Evolutionary conservation across 176 grass and related monocot species (phyloP).

Genomic region (Musa acuminata): DNA sequence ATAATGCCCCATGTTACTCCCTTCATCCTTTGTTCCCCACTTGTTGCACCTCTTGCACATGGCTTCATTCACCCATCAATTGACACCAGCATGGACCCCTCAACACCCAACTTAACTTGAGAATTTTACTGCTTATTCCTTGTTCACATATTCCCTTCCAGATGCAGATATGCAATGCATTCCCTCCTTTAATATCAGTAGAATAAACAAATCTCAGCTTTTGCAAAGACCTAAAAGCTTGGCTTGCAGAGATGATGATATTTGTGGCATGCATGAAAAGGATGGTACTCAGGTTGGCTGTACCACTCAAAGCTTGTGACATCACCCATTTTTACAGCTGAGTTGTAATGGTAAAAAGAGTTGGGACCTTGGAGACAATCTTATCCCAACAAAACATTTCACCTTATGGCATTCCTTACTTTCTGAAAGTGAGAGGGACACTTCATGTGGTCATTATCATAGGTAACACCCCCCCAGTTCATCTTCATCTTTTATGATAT

Average conservation of each 20-base stretch:
- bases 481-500: background rate
- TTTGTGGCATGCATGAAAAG: too few species aligned
- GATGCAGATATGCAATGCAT: background rate
- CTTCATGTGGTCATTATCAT: background rate
- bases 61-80: constrained; percentile 22
- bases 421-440: background rate
- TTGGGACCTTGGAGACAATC: background rate
- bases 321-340: background rate
- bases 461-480: background rate
- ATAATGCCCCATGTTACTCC: constrained; percentile 14
- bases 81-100: constrained; percentile 18
- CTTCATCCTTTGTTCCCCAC: constrained; percentile 70
- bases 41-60: constrained; percentile 65
- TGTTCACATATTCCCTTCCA: background rate
- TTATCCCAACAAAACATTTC: background rate
- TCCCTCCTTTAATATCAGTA: background rate
- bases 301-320: background rate
- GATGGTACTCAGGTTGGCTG: background rate
- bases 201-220: constrained; percentile 1
- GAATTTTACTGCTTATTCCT: background rate
- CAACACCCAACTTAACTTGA: constrained; percentile 10
- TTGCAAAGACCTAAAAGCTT: background rate
- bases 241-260: too few species aligned
- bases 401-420: background rate
- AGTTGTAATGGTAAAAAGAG: too few species aligned